phyloP scores from a whole-genome alignment of 495 filamentous ascomycete species.

The Lophium mytilinum region DNA sequence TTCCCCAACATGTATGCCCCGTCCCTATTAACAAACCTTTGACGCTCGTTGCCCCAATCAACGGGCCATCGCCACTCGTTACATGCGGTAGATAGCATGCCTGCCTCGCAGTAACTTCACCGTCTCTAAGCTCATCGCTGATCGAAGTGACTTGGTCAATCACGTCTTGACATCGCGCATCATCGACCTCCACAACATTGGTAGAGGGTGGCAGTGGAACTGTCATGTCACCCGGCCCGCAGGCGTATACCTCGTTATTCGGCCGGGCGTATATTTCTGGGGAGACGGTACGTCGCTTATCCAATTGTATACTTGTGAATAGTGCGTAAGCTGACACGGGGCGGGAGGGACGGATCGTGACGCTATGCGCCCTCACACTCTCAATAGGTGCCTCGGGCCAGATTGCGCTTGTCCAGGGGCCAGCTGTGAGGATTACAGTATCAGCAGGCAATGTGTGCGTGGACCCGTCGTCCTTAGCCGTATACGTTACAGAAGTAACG shows the following conservation, averaged over 20 bases:
- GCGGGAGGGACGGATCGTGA: slow-evolving; percentile 65
- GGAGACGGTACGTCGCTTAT: slow-evolving; percentile 54
- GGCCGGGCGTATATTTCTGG: slow-evolving; percentile 94
- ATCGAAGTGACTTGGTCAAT: slow-evolving; percentile 72
- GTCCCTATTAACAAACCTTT: slow-evolving; percentile 76
- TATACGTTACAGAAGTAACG: slow-evolving; percentile 68
- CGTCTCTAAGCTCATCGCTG: slow-evolving; percentile 65
- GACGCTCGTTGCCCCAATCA: slow-evolving; percentile 68
- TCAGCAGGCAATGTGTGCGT: slow-evolving; percentile 61
- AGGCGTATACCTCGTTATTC: slow-evolving; percentile 83
- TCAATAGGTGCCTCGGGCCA: slow-evolving; percentile 71
- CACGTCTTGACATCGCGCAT: slow-evolving; percentile 75
- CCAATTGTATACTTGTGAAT: slow-evolving; percentile 82
- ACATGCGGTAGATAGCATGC: slow-evolving; percentile 91
- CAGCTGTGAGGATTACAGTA: slow-evolving; percentile 75
- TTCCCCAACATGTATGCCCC: slow-evolving; percentile 96
- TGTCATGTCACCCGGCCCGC: slow-evolving; percentile 74
- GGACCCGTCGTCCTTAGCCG: slow-evolving; percentile 52
- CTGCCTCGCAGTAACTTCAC: slow-evolving; percentile 72
- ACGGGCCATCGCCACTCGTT: slow-evolving; percentile 55
- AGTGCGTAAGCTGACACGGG: slow-evolving; percentile 81
- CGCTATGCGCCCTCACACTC: slow-evolving; percentile 79
- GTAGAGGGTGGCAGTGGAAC: slow-evolving; percentile 70
- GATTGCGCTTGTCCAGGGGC: slow-evolving; percentile 77
- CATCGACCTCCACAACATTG: slow-evolving; percentile 70